Evolutionary conservation across 2,329 filamentous ascomycete genomes (phyloP), one percentile per base, ranked within the genome.

Genomic region (Huntiella decipiens): DNA sequence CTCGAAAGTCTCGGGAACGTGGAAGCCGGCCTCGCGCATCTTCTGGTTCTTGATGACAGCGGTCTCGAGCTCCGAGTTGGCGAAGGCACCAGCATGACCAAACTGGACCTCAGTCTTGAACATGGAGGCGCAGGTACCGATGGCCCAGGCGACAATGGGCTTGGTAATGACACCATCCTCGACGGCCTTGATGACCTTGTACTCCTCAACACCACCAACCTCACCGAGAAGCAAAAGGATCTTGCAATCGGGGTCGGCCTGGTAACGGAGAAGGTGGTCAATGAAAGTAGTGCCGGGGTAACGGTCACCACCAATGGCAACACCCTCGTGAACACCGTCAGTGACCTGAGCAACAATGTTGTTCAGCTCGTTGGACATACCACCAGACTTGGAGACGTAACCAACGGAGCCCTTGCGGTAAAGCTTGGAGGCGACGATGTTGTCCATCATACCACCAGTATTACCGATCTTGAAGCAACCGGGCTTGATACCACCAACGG

Each of bases 381-480:
- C 91, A 62, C 91, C 91, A 50, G 91, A 98, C 76, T 98, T 98
- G 74, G 88, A 96, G 66, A 98, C 91, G 67, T 98, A 98, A 58
- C 85, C 91, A 55, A 98, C 87, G 56, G 91, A 96, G 58, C 91
- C 91, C 70, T 91, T 91, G 67, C 91, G 88, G 79, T 98, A 98
- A 51, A 98, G 84, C 79, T 98, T 98, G 64, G 91, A 96, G 56
- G 91, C 86, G 53, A 98, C 91, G 59, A 98, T 98, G 77, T 98
- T 98, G 77, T 98, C 91, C 91, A 98, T 98, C 91, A 98, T 98
- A 67, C 91, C 91, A 76, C 91, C 91, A 58, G 91, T 98, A 77
- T 98, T 98, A 64, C 91, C 91, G 54, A 98, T 98, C 78, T 96
- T 98, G 82, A 88, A 98, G 64, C 83, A 84, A 65, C 91, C 91